Conservation (phyloP, 129 eudicot genomes). For the Smallanthus sonchifolius region DNA sequence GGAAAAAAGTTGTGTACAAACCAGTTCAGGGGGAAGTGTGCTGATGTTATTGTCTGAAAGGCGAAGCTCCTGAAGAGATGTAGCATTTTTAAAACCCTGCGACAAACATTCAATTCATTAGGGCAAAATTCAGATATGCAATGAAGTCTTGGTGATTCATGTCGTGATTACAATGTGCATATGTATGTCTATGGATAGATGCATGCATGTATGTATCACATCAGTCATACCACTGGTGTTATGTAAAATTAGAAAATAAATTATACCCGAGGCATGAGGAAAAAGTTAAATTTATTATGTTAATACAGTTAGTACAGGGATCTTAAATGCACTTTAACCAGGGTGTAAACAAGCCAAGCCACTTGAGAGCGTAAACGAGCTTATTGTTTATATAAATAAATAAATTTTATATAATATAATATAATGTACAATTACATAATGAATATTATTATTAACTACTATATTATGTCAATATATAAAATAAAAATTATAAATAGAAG, state of each 20-base stretch:
- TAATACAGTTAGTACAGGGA: neutral
- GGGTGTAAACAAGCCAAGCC: neutral
- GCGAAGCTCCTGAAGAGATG: conserved; percentile 72
- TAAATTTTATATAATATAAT: neutral
- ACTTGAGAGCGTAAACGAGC: neutral
- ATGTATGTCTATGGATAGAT: neutral
- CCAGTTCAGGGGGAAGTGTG: conserved; percentile 82
- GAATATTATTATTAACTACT: neutral
- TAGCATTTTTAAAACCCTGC: conserved; percentile 69
- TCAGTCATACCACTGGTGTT: neutral
- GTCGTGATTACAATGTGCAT: neutral
- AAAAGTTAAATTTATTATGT: neutral
- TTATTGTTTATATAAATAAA: neutral
- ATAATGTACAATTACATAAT: neutral
- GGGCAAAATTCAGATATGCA: neutral
- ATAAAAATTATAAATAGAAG: neutral
- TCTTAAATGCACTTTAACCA: neutral
- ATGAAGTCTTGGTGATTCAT: neutral
- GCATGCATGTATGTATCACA: neutral
- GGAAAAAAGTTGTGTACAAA: conserved; percentile 30
- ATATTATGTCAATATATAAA: neutral
- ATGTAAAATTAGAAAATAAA: too few species aligned
- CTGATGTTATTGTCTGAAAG: conserved; percentile 83
- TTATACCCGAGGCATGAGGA: neutral
- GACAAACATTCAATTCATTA: conserved; percentile 11